Base-by-base conservation (phyloP, 2,329 filamentous ascomycete species). In the Alternaria infectoria region DNA sequence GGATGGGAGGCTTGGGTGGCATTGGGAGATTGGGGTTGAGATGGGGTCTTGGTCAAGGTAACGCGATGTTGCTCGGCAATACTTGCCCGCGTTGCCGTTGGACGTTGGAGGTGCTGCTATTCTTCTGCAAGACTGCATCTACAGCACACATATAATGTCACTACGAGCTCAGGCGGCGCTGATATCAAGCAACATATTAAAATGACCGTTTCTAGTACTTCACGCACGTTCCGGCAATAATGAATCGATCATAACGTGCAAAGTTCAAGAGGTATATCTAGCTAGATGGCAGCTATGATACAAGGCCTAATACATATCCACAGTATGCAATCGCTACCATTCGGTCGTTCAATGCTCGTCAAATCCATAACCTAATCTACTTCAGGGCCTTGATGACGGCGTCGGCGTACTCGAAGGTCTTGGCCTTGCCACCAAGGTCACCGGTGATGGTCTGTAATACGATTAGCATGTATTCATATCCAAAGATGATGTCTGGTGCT, bases 361-460 rank as follows among this genome's bases (percentile, higher is more conserved):
- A 69, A 59, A 71, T 69, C 65, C 67, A 66, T 65, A 64, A 65
- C 62, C 61, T 72, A 66, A 68, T 77, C 71, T 78, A 78, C 64
- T 80, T 77, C 65, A 90, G 81, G 67, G 85, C 85, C 78, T 85
- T 85, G 82, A 98, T 97, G 80, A 99, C 97, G 73, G 96, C 95
- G 65, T 87, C 87, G 62, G 96, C 93, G 82, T 96, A 99, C 86
- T 99, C 93, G 84, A 90, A 86, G 64, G 96, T 99, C 90, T 96
- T 97, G 76, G 96, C 88, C 86, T 93, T 97, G 81, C 96, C 96
- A 76, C 96, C 96, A 75, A 99, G 86, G 83, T 99, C 96, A 77
- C 96, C 95, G 32, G 96, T 99, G 82, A 99, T 89, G 67, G 89
- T 83, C 87, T 88, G 75, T 51, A 15, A 23, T 17, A 28, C 43